Conservation (phyloP, 2,329 filamentous ascomycete genomes). For the Scorias spongiosa region DNA sequence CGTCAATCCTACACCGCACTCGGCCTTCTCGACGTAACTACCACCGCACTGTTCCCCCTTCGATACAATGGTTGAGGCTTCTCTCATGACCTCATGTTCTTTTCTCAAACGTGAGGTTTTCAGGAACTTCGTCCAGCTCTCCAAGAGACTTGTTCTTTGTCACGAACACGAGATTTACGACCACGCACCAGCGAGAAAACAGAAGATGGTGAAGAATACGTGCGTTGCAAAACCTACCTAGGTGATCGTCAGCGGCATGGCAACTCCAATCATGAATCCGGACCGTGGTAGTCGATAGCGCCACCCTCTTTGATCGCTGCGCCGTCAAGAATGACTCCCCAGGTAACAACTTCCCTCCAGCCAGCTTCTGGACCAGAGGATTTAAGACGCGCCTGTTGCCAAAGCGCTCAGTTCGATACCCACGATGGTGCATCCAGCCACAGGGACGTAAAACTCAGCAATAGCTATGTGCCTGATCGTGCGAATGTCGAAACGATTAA, state of each 20-base stretch:
- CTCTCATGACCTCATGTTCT: not conserved
- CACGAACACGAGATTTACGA: conserved; percentile 41
- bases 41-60: not conserved
- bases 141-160: conserved; percentile 41
- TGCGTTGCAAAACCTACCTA: conserved; percentile 45
- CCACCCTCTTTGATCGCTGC: conserved; percentile 47
- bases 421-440: conserved; percentile 18
- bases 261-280: conserved; percentile 43
- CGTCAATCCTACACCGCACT: no score
- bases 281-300: conserved; percentile 44
- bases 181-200: conserved; percentile 35
- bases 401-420: conserved; percentile 20
- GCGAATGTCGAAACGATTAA: conserved; percentile 30
- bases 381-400: conserved; percentile 23
- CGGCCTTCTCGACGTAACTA: not conserved
- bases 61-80: not conserved
- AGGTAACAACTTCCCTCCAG: conserved; percentile 37
- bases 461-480: conserved; percentile 25
- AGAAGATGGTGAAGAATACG: conserved; percentile 45
- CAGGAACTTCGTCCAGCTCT: conserved; percentile 35
- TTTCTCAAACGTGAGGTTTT: not conserved
- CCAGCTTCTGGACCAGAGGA: conserved; percentile 24
- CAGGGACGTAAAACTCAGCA: conserved; percentile 16
- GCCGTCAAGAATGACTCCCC: conserved; percentile 49
- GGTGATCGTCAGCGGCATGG: conserved; percentile 17